These are phyloP conservation scores for Ustilago hordei DNA, from an alignment of 1,284 basidiomycete genomes.

Conservation along the genomic window DNA sequence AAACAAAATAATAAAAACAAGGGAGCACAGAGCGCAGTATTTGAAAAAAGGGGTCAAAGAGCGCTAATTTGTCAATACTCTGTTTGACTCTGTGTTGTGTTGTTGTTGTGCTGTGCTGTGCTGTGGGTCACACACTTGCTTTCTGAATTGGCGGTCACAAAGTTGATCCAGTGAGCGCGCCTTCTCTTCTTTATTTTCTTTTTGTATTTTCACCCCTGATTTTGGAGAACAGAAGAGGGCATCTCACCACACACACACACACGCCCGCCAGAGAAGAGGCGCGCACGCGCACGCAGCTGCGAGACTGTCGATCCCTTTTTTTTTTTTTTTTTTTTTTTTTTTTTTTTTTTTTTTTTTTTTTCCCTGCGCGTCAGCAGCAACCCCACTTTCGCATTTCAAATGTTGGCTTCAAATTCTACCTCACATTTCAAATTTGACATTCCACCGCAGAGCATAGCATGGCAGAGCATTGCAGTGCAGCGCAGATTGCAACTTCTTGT, in stretches of 20 bases:
- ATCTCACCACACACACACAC: too few relatives aligned
- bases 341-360: background rate
- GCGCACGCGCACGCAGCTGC: background rate
- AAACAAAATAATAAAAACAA: background rate
- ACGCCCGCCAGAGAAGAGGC: too few relatives aligned
- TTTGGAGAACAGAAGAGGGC: background rate
- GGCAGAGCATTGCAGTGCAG: background rate
- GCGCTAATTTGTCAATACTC: background rate
- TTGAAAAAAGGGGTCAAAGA: background rate
- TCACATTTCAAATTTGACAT: background rate
- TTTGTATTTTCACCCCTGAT: background rate
- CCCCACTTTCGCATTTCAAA: background rate
- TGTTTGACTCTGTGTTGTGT: background rate
- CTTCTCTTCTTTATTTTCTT: background rate
- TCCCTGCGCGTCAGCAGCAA: too few relatives aligned
- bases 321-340: background rate
- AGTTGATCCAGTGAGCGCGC: background rate
- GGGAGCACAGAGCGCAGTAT: background rate
- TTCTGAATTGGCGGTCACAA: too few relatives aligned
- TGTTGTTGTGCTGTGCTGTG: background rate
- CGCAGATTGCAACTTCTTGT: background rate
- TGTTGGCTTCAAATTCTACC: slow-evolving; percentile 16
- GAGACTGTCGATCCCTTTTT: background rate
- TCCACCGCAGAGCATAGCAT: background rate
- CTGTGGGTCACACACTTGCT: background rate